phyloP scores from a whole-genome alignment of 352 stramenopile species.

The Phytopythium kandeliae region DNA sequence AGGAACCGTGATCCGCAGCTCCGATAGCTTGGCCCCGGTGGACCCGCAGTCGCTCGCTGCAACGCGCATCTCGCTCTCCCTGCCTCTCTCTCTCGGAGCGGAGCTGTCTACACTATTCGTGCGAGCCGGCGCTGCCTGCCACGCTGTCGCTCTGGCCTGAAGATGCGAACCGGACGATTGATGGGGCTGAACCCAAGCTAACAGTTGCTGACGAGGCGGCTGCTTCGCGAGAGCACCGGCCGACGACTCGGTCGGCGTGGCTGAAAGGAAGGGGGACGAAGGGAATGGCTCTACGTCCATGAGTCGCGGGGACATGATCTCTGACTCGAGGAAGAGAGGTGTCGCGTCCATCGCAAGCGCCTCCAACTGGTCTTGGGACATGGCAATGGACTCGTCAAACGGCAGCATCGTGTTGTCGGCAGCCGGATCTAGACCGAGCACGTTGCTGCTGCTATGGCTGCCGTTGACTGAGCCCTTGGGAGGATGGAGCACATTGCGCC shows the following conservation, averaged over 20 bases:
- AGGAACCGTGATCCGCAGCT: neutral
- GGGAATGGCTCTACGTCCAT: slow-evolving; percentile 6
- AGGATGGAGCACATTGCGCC: slow-evolving; percentile 4
- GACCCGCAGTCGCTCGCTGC: neutral
- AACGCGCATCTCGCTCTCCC: slow-evolving; percentile 1
- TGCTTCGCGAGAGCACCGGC: neutral
- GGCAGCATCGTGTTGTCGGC: slow-evolving; percentile 4
- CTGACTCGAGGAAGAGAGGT: slow-evolving; percentile 23
- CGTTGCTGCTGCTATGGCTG: slow-evolving; percentile 6
- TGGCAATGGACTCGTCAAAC: slow-evolving; percentile 12
- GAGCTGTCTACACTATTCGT: neutral
- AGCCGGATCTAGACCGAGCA: slow-evolving; percentile 4
- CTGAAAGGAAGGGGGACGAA: neutral
- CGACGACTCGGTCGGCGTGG: neutral
- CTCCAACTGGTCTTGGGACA: slow-evolving; percentile 22
- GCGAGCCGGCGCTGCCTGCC: neutral
- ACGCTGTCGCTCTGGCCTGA: neutral
- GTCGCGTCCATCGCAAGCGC: slow-evolving; percentile 27
- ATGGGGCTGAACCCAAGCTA: neutral
- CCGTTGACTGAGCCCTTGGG: neutral
- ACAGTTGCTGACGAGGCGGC: neutral
- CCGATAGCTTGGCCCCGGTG: slow-evolving; percentile 1
- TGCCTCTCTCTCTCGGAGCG: neutral
- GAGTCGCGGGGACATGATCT: slow-evolving; percentile 11
- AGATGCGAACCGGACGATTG: neutral